Evolutionary conservation across 2,329 filamentous ascomycete species (phyloP), one percentile per base, ranked within the genome.

Genomic region (Parastagonospora nodorum): DNA sequence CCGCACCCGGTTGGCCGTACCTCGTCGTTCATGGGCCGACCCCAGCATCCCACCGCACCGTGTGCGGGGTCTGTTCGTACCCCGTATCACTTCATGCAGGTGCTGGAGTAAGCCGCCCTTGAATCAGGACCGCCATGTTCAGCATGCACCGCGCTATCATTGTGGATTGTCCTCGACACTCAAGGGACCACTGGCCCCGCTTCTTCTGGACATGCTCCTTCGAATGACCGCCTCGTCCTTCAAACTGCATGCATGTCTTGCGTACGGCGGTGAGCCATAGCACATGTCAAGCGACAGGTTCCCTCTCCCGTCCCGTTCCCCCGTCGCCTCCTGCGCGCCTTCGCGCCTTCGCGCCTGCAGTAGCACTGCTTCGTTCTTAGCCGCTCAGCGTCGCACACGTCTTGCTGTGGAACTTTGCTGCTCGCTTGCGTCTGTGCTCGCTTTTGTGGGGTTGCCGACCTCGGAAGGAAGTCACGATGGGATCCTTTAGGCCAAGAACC

Each of bases 281-380:
- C 24, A 48, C 41, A 37, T 8, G 36, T 48, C 48, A 56, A 40
- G 53, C 50, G 48, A 49, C 44, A 24, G 19, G n/a, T n/a, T n/a
- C n/a, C 19, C 5, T 24, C 19, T 41, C 43, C 42, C 42, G 50
- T 48, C 39, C 31, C 47, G 40, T 64, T 48, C 52, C 53, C 61
- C 55, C 65, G 40, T 57, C 52, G 49, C 50, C 45, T 43, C 52
- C 56, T 55, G 58, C 55, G 57, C 62, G 61, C 52, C 56, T 55
- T 57, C 55, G 57, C 62, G 61, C 52, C 56, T 55, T 57, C 55
- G 57, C 62, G 61, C 58, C 58, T 64, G 64, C 60, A 65, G 63
- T 62, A 68, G 60, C 49, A 44, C 42, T 45, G 51, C 48, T 56
- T 60, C 52, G 50, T 46, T 45, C 8, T 29, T 42, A 31, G 31